Evolutionary conservation across 2,329 filamentous ascomycete species (phyloP).

Genomic region (Fusarium pilosicola): DNA sequence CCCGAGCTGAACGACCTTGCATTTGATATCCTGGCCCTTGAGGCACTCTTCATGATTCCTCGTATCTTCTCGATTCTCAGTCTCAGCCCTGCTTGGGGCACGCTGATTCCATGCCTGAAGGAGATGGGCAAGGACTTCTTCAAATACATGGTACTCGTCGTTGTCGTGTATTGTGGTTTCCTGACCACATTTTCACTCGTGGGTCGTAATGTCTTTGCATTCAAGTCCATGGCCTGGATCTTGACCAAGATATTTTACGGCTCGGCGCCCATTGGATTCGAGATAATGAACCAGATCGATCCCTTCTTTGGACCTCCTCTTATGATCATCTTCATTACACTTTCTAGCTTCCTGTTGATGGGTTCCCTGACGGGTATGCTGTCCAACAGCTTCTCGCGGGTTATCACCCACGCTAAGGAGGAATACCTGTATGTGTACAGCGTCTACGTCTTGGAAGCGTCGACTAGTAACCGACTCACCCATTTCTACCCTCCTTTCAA

Average conservation of each 20-base stretch:
- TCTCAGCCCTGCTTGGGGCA: slow-evolving; percentile 90
- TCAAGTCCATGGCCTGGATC: slow-evolving; percentile 77
- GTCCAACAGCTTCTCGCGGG: slow-evolving; percentile 76
- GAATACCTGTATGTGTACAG: slow-evolving; percentile 84
- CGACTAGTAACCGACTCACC: slow-evolving; percentile 74
- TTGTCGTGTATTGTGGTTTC: slow-evolving; percentile 88
- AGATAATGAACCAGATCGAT: slow-evolving; percentile 70
- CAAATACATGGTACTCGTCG: slow-evolving; percentile 82
- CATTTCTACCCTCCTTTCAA: slow-evolving; percentile 80
- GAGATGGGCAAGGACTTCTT: slow-evolving; percentile 95
- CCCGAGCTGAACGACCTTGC: slow-evolving; percentile 76
- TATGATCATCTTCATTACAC: slow-evolving; percentile 78
- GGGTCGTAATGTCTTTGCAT: slow-evolving; percentile 74
- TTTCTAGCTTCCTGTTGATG: slow-evolving; percentile 82
- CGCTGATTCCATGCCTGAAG: slow-evolving; percentile 87
- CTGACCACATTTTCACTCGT: slow-evolving; percentile 86
- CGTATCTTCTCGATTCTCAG: slow-evolving; percentile 88
- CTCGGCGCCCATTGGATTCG: slow-evolving; percentile 78
- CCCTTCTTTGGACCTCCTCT: slow-evolving; percentile 68
- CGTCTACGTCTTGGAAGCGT: slow-evolving; percentile 72
- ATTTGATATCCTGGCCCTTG: slow-evolving; percentile 89
- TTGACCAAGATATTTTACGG: slow-evolving; percentile 85
- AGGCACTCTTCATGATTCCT: slow-evolving; percentile 90
- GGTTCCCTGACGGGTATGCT: slow-evolving; percentile 82
- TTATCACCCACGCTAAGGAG: slow-evolving; percentile 72